phyloP scores from a whole-genome alignment of 768 basidiomycete species.

The Tulasnella sp. region DNA sequence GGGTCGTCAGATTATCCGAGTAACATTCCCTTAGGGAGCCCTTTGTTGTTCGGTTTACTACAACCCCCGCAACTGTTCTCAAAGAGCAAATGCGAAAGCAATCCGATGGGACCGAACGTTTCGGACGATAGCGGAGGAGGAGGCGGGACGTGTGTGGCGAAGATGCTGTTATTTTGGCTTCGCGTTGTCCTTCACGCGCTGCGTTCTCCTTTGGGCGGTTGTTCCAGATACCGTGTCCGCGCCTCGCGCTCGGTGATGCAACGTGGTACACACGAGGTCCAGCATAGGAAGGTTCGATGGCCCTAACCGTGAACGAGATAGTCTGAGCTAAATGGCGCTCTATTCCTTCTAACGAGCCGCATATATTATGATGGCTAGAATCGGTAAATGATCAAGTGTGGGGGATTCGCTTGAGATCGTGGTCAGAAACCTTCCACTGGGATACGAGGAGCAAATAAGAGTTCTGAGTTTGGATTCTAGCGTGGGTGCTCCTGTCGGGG shows the following conservation, averaged over 20 bases:
- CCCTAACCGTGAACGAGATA: background rate
- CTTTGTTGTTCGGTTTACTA: background rate
- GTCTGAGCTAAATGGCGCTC: background rate
- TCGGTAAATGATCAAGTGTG: background rate
- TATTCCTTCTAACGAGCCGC: background rate
- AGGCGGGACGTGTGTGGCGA: background rate
- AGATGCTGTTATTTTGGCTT: slow-evolving; percentile 13
- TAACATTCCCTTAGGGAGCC: slow-evolving; percentile 13
- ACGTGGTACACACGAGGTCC: slow-evolving; percentile 2
- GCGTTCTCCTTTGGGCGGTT: background rate
- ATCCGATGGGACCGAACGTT: background rate
- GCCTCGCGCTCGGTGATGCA: background rate
- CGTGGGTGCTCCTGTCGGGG: slow-evolving; percentile 3
- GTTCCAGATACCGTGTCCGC: background rate
- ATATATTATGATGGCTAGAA: background rate
- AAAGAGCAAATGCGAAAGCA: background rate
- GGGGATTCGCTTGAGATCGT: background rate
- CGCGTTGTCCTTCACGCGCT: background rate
- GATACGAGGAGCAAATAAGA: background rate
- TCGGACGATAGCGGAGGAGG: background rate
- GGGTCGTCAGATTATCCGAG: slow-evolving; percentile 21
- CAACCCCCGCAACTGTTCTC: background rate
- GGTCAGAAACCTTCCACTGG: background rate
- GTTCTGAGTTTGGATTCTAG: slow-evolving; percentile 4
- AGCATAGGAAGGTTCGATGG: background rate